Percentiles rank a stretch among this genome's conserved stretches.
Conservation (phyloP, 2,329 filamentous ascomycete genomes). For the Cercospora sp. region DNA sequence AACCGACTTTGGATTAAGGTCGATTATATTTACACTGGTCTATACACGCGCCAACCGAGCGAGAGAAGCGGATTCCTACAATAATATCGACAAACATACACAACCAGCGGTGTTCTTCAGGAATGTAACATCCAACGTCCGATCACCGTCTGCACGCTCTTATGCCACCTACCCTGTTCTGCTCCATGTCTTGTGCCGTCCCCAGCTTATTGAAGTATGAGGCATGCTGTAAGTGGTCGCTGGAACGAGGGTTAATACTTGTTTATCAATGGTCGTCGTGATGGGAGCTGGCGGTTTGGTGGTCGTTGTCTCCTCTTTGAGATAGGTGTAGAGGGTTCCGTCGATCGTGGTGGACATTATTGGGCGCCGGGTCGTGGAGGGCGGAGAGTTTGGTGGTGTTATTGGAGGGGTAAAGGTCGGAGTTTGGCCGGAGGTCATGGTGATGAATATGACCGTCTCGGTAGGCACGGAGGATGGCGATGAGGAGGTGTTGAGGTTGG, state of each 20-base stretch:
- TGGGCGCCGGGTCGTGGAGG: background rate
- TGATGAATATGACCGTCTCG: constrained; percentile 6
- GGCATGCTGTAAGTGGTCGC: background rate
- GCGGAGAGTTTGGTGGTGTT: background rate
- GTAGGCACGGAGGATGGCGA: background rate
- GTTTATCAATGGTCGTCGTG: background rate
- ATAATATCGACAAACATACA: background rate
- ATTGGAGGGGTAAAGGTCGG: background rate
- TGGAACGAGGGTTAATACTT: background rate
- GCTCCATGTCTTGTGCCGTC: background rate
- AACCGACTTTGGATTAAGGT: background rate
- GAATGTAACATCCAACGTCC: too few species aligned
- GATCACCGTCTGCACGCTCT: background rate
- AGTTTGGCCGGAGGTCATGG: constrained; percentile 4
- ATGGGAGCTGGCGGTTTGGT: background rate
- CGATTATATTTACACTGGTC: background rate
- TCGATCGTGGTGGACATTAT: constrained; percentile 6
- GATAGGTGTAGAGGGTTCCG: background rate
- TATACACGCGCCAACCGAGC: background rate
- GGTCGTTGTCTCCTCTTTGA: background rate
- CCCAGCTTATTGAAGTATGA: background rate
- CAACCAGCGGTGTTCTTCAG: background rate
- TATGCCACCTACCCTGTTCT: background rate
- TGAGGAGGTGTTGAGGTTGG: background rate
- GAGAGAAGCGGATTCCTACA: background rate